A percentile compares a stretch with the other conserved stretches of the same genome.
These are phyloP conservation scores for Solanum paucissectum DNA, from an alignment of 257 asterid species.

Conservation along the genomic window DNA sequence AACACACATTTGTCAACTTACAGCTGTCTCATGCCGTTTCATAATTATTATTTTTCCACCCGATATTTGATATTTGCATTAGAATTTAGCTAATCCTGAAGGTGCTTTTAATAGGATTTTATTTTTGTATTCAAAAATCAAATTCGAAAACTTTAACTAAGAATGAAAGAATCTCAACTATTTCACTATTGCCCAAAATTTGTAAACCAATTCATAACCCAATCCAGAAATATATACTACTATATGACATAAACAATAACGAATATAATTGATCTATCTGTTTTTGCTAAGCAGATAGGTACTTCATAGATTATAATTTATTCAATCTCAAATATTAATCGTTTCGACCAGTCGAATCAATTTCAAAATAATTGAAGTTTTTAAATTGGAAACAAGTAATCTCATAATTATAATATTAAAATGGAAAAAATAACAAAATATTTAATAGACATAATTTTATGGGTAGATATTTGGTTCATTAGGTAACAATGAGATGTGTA, in stretches of 20 bases:
- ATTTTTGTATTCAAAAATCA: too few relatives aligned
- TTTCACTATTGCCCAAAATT: neutral
- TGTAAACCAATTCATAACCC: neutral
- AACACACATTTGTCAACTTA: neutral
- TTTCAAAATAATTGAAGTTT: too few relatives aligned
- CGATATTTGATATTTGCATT: too few relatives aligned
- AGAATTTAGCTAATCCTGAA: rapidly evolving
- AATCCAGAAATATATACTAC: neutral
- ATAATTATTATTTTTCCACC: neutral
- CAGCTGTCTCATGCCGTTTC: neutral
- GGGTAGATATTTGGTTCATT: neutral
- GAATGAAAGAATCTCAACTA: neutral
- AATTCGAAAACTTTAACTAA: neutral
- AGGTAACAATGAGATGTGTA: neutral
- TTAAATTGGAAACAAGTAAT: too few relatives aligned
- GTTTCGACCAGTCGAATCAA: neutral
- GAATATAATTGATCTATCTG: neutral
- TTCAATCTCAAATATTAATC: neutral
- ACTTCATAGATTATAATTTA: neutral
- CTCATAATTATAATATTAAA: neutral
- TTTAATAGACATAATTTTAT: too few relatives aligned
- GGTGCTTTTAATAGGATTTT: neutral
- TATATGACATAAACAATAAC: neutral
- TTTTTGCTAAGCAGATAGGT: neutral
- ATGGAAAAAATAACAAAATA: neutral